Conservation (phyloP, 208 protist genomes). For the Acanthamoeba royreba region DNA sequence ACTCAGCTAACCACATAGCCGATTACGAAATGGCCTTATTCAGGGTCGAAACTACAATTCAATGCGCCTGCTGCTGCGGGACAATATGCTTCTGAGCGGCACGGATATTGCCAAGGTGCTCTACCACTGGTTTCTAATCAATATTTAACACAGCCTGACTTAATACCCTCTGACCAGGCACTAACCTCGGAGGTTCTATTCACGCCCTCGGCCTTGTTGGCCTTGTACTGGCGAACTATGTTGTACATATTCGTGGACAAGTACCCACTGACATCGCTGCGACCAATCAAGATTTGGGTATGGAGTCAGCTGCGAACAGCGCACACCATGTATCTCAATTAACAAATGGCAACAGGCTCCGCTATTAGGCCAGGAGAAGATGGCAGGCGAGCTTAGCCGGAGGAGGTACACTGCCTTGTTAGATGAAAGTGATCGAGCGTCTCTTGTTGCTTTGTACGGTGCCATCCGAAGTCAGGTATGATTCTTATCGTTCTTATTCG, state of each 20-base stretch:
- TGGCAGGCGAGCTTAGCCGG: not conserved
- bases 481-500: not conserved
- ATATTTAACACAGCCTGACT: too few relatives aligned
- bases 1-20: too few relatives aligned
- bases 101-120: not conserved
- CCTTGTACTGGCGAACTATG: conserved; percentile 6
- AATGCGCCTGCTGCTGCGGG: not conserved
- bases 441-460: not conserved
- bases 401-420: not conserved
- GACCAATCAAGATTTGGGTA: conserved; percentile 13
- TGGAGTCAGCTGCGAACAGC: not conserved
- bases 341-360: too few relatives aligned
- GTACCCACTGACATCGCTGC: not conserved
- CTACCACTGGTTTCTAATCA: too few relatives aligned
- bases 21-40: not conserved
- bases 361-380: not conserved
- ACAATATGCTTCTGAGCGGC: not conserved
- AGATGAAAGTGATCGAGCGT: not conserved
- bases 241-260: conserved; percentile 33
- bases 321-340: too few relatives aligned
- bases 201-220: not conserved
- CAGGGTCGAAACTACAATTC: conserved; percentile 47
- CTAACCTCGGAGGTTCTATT: not conserved
- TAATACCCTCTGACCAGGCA: not conserved
- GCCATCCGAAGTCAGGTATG: not conserved